Percentiles rank a stretch among this genome's conserved stretches.
These are phyloP conservation scores for Exophiala calicioides DNA, from an alignment of 2,329 filamentous ascomycete species.

Conservation along the genomic window DNA sequence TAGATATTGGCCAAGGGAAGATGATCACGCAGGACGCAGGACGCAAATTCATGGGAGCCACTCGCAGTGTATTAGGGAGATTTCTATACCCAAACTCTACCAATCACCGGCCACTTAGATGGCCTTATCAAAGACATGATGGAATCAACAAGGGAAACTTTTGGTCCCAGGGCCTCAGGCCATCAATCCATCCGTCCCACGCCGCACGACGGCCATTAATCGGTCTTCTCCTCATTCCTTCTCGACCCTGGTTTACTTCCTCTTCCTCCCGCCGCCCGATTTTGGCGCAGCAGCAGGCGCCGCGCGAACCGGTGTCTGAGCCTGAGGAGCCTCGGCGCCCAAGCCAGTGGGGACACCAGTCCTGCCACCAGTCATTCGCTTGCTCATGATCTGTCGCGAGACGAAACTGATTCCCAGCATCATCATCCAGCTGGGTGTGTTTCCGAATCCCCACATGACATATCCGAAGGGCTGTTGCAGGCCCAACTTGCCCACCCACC, in stretches of 20 bases:
- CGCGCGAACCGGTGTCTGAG: slow-evolving; percentile 11
- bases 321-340: slow-evolving; percentile 4
- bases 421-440: slow-evolving; percentile 64
- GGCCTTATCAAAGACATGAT: not conserved
- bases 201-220: not conserved
- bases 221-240: not conserved
- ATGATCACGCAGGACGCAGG: no score
- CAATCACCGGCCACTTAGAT: no score
- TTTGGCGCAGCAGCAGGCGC: slow-evolving; percentile 14
- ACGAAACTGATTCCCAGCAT: slow-evolving; percentile 65
- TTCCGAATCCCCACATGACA: slow-evolving; percentile 56
- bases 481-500: slow-evolving; percentile 54
- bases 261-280: slow-evolving; percentile 27
- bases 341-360: slow-evolving; percentile 4
- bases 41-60: no score
- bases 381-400: slow-evolving; percentile 59
- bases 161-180: not conserved
- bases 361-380: slow-evolving; percentile 13
- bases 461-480: slow-evolving; percentile 59
- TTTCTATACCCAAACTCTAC: slow-evolving; percentile 1
- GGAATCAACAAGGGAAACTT: not conserved
- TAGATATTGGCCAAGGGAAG: no score
- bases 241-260: slow-evolving; percentile 14
- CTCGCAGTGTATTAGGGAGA: slow-evolving; percentile 3
- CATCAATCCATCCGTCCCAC: no score